Evolutionary conservation across 495 filamentous ascomycete species (phyloP).

Genomic region (Hypoxylon lienhwacheense): DNA sequence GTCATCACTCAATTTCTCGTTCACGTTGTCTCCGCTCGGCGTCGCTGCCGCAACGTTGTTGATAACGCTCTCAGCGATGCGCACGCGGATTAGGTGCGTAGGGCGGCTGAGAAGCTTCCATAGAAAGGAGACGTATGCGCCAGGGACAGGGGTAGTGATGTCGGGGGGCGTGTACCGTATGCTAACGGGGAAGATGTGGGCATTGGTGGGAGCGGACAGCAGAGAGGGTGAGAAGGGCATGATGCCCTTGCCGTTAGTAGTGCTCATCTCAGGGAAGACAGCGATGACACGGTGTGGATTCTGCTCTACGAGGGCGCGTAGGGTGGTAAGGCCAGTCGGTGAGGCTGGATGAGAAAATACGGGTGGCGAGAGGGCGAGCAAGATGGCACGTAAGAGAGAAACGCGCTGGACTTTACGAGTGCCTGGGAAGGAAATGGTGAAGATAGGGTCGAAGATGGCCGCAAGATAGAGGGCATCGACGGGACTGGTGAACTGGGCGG

Average conservation of each 20-base stretch:
- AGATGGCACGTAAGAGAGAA: conserved; percentile 71
- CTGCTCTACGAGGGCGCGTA: conserved; percentile 62
- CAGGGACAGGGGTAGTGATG: conserved; percentile 86
- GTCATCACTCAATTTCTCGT: conserved; percentile 42
- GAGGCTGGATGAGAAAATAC: conserved; percentile 52
- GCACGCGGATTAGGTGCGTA: conserved; percentile 85
- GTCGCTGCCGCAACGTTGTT: conserved; percentile 45
- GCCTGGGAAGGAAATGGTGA: conserved; percentile 77
- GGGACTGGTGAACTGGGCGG: conserved; percentile 85
- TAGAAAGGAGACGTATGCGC: conserved; percentile 66
- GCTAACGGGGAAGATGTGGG: conserved; percentile 84
- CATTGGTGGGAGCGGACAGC: conserved; percentile 60
- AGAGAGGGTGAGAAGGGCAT: conserved; percentile 77
- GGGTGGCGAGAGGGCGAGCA: conserved; percentile 69
- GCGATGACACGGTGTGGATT: conserved; percentile 76
- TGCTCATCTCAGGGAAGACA: conserved; percentile 89
- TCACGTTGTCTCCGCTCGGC: conserved; percentile 39
- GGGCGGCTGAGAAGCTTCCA: conserved; percentile 85
- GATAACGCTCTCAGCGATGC: conserved; percentile 74
- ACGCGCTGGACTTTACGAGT: conserved; percentile 73
- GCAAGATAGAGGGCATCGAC: conserved; percentile 95
- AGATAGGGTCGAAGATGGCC: conserved; percentile 93
- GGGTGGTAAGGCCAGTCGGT: conserved; percentile 52
- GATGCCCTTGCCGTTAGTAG: conserved; percentile 91
- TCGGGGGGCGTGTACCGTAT: conserved; percentile 86